Evolutionary conservation across 257 asterid genomes (phyloP).

Genomic region (Solanum ahanhuiri): DNA sequence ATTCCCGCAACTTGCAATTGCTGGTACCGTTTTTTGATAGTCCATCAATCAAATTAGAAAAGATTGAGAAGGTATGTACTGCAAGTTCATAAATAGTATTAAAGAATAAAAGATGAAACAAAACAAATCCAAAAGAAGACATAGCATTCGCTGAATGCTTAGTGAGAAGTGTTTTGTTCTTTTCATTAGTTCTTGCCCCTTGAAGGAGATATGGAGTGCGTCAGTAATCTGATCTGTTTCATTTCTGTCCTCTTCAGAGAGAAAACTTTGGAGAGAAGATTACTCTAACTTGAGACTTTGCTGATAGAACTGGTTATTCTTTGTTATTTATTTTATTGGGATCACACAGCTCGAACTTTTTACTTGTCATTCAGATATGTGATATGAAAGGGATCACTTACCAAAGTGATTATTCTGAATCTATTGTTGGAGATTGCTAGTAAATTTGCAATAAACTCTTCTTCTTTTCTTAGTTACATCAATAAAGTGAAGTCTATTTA

Average conservation of each 20-base stretch:
- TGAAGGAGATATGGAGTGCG: background rate
- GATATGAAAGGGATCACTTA: too few relatives aligned
- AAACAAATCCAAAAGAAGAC: background rate
- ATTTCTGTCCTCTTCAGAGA: background rate
- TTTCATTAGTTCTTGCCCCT: background rate
- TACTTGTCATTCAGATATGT: too few relatives aligned
- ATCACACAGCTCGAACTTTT: too few relatives aligned
- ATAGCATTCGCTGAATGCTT: background rate
- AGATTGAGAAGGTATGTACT: slow-evolving; percentile 47
- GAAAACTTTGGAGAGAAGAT: background rate
- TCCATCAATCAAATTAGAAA: slow-evolving; percentile 57
- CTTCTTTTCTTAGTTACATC: too few relatives aligned
- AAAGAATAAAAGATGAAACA: background rate
- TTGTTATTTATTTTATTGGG: too few relatives aligned
- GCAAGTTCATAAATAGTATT: slow-evolving; percentile 1
- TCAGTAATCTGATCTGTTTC: background rate
- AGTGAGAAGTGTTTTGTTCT: background rate
- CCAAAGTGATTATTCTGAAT: too few relatives aligned
- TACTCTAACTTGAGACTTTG: background rate
- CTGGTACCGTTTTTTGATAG: slow-evolving; percentile 65
- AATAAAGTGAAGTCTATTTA: too few relatives aligned
- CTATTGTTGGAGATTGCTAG: too few relatives aligned
- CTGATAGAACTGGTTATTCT: background rate
- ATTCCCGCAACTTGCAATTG: slow-evolving; percentile 71
- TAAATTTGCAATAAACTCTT: too few relatives aligned